Evolutionary conservation across 805 yeast species (phyloP), one percentile per base, ranked within the genome.

Genomic region (Barnettozyma botsteinii): DNA sequence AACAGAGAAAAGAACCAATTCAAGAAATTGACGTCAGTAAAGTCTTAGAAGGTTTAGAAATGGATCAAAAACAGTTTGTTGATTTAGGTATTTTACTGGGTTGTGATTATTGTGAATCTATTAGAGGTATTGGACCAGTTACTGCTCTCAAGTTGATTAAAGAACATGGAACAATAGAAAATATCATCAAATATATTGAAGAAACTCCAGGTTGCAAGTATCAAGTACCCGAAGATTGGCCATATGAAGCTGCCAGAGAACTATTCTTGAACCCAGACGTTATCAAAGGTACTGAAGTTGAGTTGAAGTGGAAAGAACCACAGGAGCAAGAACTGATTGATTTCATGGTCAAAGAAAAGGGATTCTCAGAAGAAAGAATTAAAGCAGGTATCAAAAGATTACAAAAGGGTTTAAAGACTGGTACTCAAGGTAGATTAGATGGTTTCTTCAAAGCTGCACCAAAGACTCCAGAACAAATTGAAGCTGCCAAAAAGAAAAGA

Each of bases 71-170:
- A 19, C 81, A 86, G 43, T 93, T 93, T 60, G 75, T 93, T 35
- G 99, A 93, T 59, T 64, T 93, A 51, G 89, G 98, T 66, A 91
- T 93, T 31, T 69, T 93, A 53, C 66, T 93, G 34, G 99, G 99
- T 2, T 93, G 98, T 63, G 99, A 93, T 66, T 93, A 93, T 62
- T 87, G 96, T 65, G 97, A 91, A 49, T 85, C 96, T 4, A 89
- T 93, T 43, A 78, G 78, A 52, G 98, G 98, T 19, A 81, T 93
- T 45, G 99, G 99, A 8, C 98, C 98, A 1, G 93, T 85, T 2
- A 91, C 96, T 1, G 98, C 97, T 0, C 69, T 75, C 47, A 91
- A 93, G 56, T 70, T 93, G 45, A 86, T 93, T 46, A 82, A 80
- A 56, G 96, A 91, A 55, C 88, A 86, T 59, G 80, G 83, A 1